Evolutionary conservation across 352 stramenopile species (phyloP).

Genomic region (Globisporangium abappressorium): DNA sequence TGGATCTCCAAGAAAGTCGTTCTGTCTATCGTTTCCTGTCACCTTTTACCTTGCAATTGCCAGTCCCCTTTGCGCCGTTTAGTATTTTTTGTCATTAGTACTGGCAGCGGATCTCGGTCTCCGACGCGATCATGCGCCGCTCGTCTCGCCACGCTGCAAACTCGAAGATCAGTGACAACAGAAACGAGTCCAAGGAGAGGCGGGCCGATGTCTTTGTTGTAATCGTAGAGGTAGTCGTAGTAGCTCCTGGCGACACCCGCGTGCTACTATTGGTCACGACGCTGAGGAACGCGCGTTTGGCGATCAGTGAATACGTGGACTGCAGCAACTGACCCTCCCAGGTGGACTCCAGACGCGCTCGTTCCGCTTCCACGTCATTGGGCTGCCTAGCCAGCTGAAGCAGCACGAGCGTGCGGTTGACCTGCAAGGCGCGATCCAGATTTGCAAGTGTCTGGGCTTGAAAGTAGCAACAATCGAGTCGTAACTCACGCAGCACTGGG

Average conservation of each 20-base stretch:
- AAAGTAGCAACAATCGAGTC: not conserved
- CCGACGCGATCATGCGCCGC: not conserved
- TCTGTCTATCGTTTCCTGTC: too few relatives aligned
- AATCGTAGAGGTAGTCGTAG: not conserved
- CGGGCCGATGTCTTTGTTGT: not conserved
- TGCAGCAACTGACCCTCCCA: not conserved
- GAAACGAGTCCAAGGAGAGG: not conserved
- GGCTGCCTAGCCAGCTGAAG: not conserved
- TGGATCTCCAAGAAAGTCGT: too few relatives aligned
- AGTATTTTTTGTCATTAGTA: not conserved
- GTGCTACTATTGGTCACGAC: not conserved
- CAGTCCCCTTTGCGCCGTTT: not conserved
- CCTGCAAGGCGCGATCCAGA: not conserved
- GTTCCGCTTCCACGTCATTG: not conserved
- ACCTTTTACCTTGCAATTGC: too few relatives aligned
- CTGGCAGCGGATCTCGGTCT: not conserved
- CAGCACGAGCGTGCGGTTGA: not conserved
- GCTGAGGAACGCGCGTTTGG: slow-evolving; percentile 8
- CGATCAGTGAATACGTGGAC: not conserved
- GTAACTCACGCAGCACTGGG: slow-evolving; percentile 2
- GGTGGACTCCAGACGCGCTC: not conserved
- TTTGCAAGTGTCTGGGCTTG: not conserved
- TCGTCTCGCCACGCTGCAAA: not conserved
- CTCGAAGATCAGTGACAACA: slow-evolving; percentile 2
- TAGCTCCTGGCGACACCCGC: not conserved